Base-by-base conservation (phyloP, 305 asterid species). In the Fraxinus baroniana region DNA sequence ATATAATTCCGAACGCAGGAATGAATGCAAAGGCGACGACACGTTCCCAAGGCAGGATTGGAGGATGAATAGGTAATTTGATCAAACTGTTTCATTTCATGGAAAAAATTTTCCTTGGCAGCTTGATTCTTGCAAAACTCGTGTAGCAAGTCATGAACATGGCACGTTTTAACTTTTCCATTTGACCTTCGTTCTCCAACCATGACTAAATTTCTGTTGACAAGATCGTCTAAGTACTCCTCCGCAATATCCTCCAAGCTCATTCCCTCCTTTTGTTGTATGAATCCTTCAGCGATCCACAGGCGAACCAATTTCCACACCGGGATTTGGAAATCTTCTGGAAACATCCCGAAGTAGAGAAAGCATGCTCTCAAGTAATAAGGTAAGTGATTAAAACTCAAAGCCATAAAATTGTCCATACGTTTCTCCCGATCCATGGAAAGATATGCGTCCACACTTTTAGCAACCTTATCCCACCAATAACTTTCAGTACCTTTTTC, bases 201-300 rank as follows among this genome's bases (percentile, higher is more conserved):
- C 91, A 90, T 91, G 74, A 92, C 91, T 78, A 92, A 60, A 64
- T 91, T 91, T 76, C 93, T 86, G 18, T 85, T 87, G 22, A 92
- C 87, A 60, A 92, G 93, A 49, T 94, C 94, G n/a, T 90, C 91
- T 79, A 94, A 75, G 79, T 87, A 86, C 30, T 86, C 88, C 85
- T 92, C 94, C 9, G 91, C 94, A 5, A 84, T 82, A 72, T 88
- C 91, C 88, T 91, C 97, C 87, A 88, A 75, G 86, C 86, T 83
- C 84, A 87, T 74, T 4, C 85, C 85, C 4, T 84, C 87, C 44
- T 88, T 83, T 24, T 76, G 85, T n/a, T 80, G 91, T 68, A 93
- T 85, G 80, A 94, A 86, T n/a, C 97, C 97, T 85, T 94, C 95
- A 0, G 97, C 95, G 4, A 92, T 84, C 98, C 98, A 94, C 4